These are phyloP conservation scores for Pestalotiopsis sp. DNA, from an alignment of 2,329 filamentous ascomycete genomes.

Conservation along the genomic window DNA sequence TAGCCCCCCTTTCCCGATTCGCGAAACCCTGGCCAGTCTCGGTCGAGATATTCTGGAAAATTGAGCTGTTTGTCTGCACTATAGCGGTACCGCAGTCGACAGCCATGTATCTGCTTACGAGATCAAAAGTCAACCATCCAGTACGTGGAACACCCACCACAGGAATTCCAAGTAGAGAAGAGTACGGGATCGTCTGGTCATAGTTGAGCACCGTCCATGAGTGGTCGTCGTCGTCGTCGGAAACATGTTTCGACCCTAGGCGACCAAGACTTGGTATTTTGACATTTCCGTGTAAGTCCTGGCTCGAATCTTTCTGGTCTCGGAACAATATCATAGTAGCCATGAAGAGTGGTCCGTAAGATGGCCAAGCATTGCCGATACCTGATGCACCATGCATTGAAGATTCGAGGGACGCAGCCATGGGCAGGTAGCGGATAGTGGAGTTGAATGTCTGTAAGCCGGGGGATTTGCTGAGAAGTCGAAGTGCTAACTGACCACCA, in stretches of 20 bases:
- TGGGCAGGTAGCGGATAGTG: not conserved
- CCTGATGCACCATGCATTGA: not conserved
- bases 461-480: not conserved
- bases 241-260: not conserved
- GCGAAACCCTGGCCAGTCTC: not conserved
- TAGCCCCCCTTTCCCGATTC: not conserved
- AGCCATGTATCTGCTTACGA: not conserved
- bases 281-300: not conserved
- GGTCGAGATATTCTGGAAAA: not conserved
- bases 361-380: not conserved
- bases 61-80: not conserved
- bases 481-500: not conserved
- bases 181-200: not conserved
- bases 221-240: too few relatives aligned
- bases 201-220: not conserved
- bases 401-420: not conserved
- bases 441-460: not conserved
- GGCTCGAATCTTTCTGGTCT: not conserved
- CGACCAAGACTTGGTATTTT: not conserved
- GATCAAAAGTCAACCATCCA: not conserved
- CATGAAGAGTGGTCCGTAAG: not conserved
- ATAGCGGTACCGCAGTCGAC: not conserved
- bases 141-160: not conserved
- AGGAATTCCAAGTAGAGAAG: not conserved
- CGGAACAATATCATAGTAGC: not conserved